Evolutionary conservation across 306 rosid genomes (phyloP), one percentile per base, ranked within the genome.

Genomic region (Hippophae gyantsensis): DNA sequence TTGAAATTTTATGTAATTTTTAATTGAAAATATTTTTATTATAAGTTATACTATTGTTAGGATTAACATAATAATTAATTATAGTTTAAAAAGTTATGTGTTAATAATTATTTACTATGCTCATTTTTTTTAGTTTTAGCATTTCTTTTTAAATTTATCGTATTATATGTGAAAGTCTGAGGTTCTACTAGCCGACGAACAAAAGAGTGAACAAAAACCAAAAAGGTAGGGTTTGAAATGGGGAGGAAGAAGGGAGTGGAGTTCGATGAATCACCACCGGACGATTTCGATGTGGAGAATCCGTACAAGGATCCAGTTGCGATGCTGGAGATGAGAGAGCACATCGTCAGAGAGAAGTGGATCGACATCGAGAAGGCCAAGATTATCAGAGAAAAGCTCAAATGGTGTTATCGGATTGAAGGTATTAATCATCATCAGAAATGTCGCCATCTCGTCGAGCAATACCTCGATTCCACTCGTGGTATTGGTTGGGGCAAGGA

Each of bases 401-500:
- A 80, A 1, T 93, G 99, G 99, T 93, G 99, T 58, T 93, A 93
- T 62, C 88, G 99, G 54, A 66, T 93, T 67, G 97, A 93, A 72
- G 97, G 99, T 13, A 7, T 93, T 65, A 93, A 88, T 64, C 96
- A 88, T 72, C 95, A 73, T 46, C 95, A 86, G 88, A 93, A 93
- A 64, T 93, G 99, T 66, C 97, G 97, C 69, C 90, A 86, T 58
- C 95, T 93, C 7, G 90, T 86, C 26, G 43, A 72, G 2, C 99
- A 88, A 71, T 93, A 93, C 61, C 94, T 93, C 26, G 99, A 93
- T 6, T 70, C 97, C 60, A 93, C 99, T 0, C 95, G 97, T 10
- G 95, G 99, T 50, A 76, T 93, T 65, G 99, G 99, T 7, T 93
- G 99, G 99, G 97, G 94, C 76, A 93, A 93, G 74, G 99, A 93